Percentiles rank a stretch among this genome's conserved stretches.
These are phyloP conservation scores for Flaveria robusta DNA, from an alignment of 129 eudicot genomes.

Conservation along the genomic window DNA sequence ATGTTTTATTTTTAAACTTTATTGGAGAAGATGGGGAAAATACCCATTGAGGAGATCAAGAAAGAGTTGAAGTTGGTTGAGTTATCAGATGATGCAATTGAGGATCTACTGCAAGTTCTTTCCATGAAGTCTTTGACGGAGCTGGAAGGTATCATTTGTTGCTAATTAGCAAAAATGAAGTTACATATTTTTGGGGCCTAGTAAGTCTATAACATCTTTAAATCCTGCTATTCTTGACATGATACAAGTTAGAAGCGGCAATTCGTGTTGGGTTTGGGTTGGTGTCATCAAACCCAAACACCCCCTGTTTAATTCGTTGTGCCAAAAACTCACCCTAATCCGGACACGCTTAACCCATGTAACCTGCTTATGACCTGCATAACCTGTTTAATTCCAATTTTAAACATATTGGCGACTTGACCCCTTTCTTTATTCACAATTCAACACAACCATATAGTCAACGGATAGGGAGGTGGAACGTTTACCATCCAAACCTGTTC, in stretches of 20 bases:
- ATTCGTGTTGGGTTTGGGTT: not conserved
- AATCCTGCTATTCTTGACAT: not conserved
- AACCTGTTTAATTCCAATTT: not conserved
- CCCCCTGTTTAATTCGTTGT: not conserved
- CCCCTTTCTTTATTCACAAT: not conserved
- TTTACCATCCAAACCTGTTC: not conserved
- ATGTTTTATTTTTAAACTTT: slow-evolving; percentile 11
- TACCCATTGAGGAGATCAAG: slow-evolving; percentile 87
- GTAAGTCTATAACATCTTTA: not conserved
- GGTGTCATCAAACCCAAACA: not conserved
- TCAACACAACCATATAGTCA: not conserved
- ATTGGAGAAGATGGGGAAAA: slow-evolving; percentile 70
- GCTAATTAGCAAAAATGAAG: not conserved
- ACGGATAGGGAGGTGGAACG: not conserved
- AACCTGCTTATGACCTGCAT: not conserved
- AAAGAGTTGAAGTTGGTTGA: slow-evolving; percentile 64
- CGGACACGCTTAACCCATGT: not conserved
- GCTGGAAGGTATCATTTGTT: slow-evolving; percentile 71
- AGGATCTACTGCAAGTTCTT: slow-evolving; percentile 82
- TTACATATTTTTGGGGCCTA: slow-evolving; percentile 2
- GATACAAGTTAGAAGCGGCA: not conserved
- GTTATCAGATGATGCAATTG: slow-evolving; percentile 69
- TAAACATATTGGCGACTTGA: not conserved
- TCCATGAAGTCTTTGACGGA: slow-evolving; percentile 73
- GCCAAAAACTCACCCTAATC: not conserved